These are phyloP conservation scores for Solanum bulbocastanum DNA, from an alignment of 257 asterid species.

Conservation along the genomic window DNA sequence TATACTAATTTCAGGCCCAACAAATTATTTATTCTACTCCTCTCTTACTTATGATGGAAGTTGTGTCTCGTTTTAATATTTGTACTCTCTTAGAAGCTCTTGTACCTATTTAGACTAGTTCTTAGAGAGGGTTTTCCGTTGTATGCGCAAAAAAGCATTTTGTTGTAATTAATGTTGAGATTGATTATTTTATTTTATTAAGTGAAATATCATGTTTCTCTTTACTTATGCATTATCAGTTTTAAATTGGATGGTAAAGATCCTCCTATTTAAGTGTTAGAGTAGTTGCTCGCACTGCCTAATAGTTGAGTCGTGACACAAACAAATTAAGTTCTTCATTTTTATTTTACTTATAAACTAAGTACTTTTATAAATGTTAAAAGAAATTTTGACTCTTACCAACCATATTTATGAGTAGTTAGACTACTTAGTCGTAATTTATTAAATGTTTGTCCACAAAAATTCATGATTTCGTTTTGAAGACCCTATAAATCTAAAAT, in stretches of 20 bases:
- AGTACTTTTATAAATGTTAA: neutral
- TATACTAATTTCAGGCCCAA: neutral
- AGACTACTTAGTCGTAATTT: neutral
- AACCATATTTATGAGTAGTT: neutral
- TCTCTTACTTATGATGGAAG: neutral
- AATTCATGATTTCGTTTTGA: neutral
- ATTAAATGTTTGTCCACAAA: neutral
- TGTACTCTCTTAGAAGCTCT: neutral
- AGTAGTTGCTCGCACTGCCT: neutral
- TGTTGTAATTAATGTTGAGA: neutral
- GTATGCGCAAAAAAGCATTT: neutral
- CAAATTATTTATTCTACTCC: too few relatives aligned
- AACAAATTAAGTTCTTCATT: neutral
- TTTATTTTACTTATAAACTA: neutral
- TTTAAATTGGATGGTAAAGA: neutral
- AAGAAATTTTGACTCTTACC: neutral
- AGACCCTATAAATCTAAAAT: neutral
- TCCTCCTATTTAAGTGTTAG: too few relatives aligned
- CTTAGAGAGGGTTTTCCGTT: neutral
- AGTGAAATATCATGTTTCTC: neutral
- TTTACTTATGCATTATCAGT: neutral
- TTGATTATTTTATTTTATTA: too few relatives aligned
- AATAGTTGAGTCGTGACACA: too few relatives aligned
- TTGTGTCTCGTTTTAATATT: too few relatives aligned
- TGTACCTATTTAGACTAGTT: too few relatives aligned